Evolutionary conservation across 2,329 filamentous ascomycete species (phyloP).

Genomic region (Colletotrichum musicola): DNA sequence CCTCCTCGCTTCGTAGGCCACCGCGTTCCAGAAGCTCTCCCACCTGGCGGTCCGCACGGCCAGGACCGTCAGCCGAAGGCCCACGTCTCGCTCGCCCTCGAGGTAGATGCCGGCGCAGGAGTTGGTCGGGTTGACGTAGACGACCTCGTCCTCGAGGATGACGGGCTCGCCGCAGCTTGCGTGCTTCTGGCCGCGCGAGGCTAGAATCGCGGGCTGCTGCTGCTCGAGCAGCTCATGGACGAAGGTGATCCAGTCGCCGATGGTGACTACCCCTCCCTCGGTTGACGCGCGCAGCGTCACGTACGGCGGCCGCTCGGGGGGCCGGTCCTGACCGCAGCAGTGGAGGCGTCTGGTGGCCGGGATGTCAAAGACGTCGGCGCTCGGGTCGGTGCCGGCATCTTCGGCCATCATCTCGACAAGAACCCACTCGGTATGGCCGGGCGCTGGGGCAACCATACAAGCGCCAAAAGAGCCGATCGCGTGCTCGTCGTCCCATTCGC

Average conservation of each 20-base stretch:
- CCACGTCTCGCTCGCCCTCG: background rate
- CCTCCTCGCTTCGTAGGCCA: conserved; percentile 45
- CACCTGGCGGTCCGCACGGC: too few species aligned
- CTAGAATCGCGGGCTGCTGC: background rate
- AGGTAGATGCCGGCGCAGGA: background rate
- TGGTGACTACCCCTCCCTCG: conserved; percentile 10
- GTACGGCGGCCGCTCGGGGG: background rate
- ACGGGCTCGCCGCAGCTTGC: background rate
- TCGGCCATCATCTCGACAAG: conserved; percentile 1
- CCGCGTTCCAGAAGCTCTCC: background rate
- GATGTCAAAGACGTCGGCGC: background rate
- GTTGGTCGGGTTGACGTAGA: conserved; percentile 4
- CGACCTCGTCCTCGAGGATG: conserved; percentile 9
- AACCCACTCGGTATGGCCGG: background rate
- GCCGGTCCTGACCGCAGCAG: conserved; percentile 13
- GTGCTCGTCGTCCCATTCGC: background rate
- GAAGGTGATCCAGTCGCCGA: conserved; percentile 13
- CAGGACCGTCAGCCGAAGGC: too few species aligned
- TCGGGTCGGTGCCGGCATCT: background rate
- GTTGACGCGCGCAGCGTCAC: conserved; percentile 2
- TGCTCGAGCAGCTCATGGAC: background rate
- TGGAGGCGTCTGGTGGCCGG: background rate
- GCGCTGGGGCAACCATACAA: background rate
- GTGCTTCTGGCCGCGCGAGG: background rate
- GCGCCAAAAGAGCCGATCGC: background rate